Evolutionary conservation across 257 asterid genomes (phyloP).

Genomic region (Solanum infundibuliforme): DNA sequence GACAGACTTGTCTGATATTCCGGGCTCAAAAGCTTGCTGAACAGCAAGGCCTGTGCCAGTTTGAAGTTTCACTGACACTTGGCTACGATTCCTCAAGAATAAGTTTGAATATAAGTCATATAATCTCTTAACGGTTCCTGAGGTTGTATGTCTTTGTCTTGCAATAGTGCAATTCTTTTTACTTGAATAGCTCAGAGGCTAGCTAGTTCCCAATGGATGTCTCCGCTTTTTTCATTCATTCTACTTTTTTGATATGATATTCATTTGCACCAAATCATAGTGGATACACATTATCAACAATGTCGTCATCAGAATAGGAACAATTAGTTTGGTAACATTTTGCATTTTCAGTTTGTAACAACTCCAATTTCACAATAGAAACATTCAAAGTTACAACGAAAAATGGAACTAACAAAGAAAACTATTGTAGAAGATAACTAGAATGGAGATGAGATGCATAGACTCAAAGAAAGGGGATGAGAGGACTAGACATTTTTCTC

Average conservation of each 20-base stretch:
- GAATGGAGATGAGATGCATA: too few relatives aligned
- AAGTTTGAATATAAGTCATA: not conserved
- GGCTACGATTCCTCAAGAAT: constrained; percentile 25
- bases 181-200: too few relatives aligned
- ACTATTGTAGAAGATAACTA: too few relatives aligned
- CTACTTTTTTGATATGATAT: not conserved
- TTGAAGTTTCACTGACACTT: constrained; percentile 58
- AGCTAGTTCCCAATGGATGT: too few relatives aligned
- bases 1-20: constrained; percentile 72
- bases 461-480: too few relatives aligned
- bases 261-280: not conserved
- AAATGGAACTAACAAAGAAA: too few relatives aligned
- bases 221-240: not conserved
- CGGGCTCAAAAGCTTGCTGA: constrained; percentile 48
- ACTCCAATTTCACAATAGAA: too few relatives aligned
- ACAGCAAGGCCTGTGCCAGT: constrained; percentile 50
- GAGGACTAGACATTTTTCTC: too few relatives aligned
- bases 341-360: not conserved
- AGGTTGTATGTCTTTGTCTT: not conserved
- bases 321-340: not conserved
- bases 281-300: not conserved
- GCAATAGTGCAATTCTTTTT: not conserved
- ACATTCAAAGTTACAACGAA: too few relatives aligned
- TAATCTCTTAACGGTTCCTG: not conserved
- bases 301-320: not conserved